Base-by-base conservation (phyloP, 352 stramenopile species). In the Aphanomyces euteiches region DNA sequence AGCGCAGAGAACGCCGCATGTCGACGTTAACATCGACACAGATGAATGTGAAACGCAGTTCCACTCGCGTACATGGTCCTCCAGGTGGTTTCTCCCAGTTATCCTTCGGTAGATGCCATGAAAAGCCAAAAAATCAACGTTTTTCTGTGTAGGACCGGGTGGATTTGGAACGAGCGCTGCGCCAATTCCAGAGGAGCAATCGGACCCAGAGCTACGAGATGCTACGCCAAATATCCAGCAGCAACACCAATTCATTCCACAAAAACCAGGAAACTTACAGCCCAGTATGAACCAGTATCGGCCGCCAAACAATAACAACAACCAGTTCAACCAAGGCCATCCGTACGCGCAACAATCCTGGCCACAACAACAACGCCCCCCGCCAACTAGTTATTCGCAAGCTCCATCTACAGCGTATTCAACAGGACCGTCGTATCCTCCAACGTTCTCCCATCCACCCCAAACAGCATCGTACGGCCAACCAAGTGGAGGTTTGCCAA, bases 11-110 rank as follows among this genome's bases (percentile, higher is more conserved):
- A 37, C 54, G 13, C 59, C 7, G 10, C 36, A 92, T 92, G 85
- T 90, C 85, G 63, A 90, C 85, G 71, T 78, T 92, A 56, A 92
- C 81, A 65, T 92, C 85, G 19, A 79, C 85, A 47, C 77, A 92
- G 70, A 73, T 92, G 47, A 75, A 88, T 69, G 77, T 92, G 34
- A 90, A 90, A 72, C 83, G 83, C 59, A 92, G 85, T 79, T 90
- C 85, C 39, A 92, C 85, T 34, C 74, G 85, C 10, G 81, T 90
- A 5, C 85, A 90, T 48, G 85, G 83, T 7, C 85, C 85, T 1
- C 85, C 83, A 8, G 83, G 85, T 19, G 85, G 83, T 3, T 76
- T 65, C 34, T 92, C 85, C 45, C 88, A 77, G 61, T 82, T 92
- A 67, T 81, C 80, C 10, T 92, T 92, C 54, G 85, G 81, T 90